Evolutionary conservation across 2,329 filamentous ascomycete species (phyloP), one percentile per base, ranked within the genome.

Genomic region (Arthrobotrys sphaeroides): DNA sequence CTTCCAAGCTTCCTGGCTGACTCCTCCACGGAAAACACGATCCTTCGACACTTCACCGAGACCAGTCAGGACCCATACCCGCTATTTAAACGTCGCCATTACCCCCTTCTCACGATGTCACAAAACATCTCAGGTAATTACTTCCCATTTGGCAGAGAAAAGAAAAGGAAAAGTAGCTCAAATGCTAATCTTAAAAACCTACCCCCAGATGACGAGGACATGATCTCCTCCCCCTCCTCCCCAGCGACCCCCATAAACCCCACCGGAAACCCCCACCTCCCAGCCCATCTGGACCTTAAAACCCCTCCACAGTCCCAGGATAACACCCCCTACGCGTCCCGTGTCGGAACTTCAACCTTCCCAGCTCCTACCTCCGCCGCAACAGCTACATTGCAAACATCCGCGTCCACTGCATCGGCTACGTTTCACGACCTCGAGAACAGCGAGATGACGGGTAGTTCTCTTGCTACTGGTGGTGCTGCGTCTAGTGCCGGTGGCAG

Each of bases 201-300:
- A 33, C 10, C 6, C 16, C 2, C 38, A 75, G 72, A 75, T 47
- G 72, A 75, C 40, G 72, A 75, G 64, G 72, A 75, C 24, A 75
- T 75, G 72, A 69, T 66, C 31, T 75, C 72, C 64, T 75, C 72
- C 36, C 64, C 70, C 26, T 74, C 72, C 64, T 75, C 72, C 7
- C 72, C 72, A 22, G 61, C 72, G 13, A 75, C 72, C 9, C 72
- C 70, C 62, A 49, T 69, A 57, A 65, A 62, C 72, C 7, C 72
- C 31, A 61, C 57, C 31, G 38, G 64, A 28, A 69, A 64, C 62
- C 70, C 70, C 6, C 64, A 68, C 40, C 51, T 74, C n/a, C 70
- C 72, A 9, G 42, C 72, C 28, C 72, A 69, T 16, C 36, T 75
- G 12, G 72, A 75, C 57, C 72, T 69, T n/a, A 75, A 75, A 65